Evolutionary conservation across 1,139 yeast genomes (phyloP), one percentile per base, ranked within the genome.

Genomic region (Kodamaea plutei): DNA sequence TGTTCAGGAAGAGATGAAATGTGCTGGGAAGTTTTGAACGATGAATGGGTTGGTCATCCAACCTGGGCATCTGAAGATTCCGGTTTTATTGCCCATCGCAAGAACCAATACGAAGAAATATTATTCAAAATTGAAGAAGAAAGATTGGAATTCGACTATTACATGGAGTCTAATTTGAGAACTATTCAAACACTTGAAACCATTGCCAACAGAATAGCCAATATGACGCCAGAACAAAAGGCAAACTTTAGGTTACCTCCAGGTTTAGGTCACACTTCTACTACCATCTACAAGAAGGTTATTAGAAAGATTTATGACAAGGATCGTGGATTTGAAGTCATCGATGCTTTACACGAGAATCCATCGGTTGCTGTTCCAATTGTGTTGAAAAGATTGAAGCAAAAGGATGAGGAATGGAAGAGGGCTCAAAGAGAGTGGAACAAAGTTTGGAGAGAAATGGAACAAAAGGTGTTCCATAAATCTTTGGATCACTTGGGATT

Each of bases 51-150:
- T 15, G 96, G 96, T 3, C 97, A 89, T 58, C 99, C 99, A 22
- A 94, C 96, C 5, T 93, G 98, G 98, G 98, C 97, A 2, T 89
- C 97, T 1, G 98, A 91, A 58, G 98, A 93, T 55, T 85, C 96
- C 15, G 98, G 98, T 0, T 91, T 89, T 52, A 89, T 91, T 53
- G 96, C 98, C 11, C 98, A 93, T 57, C 79, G 97, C 47, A 91
- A 93, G 58, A 91, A 93, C 53, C 98, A 91, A 60, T 91, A 89
- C 54, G 98, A 91, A 60, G 98, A 91, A 58, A 85, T 91, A 34
- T 64, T 93, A 39, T 89, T 88, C 64, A 83, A 94, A 53, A 88
- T 89, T 37, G 98, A 91, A 59, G 98, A 91, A 57, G 99, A 91
- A 59, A 79, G 99, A 50, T 95, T 88, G 47, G 98, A 91, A 55